phyloP scores from a whole-genome alignment of 2,329 filamentous ascomycete species.

The Colletotrichum truncatum region DNA sequence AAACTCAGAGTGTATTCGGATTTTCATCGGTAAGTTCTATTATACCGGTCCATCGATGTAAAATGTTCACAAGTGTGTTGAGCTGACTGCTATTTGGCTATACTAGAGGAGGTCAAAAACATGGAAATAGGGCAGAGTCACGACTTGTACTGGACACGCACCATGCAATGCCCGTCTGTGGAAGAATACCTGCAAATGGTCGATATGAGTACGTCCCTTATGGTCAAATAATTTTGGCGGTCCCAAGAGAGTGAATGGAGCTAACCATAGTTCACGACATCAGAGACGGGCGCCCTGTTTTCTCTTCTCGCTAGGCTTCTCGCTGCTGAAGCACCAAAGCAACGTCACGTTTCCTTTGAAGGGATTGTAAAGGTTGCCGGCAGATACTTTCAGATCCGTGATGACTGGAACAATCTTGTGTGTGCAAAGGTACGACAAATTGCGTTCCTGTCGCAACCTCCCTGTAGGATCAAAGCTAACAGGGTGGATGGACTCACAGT shows the following conservation, averaged over 20 bases:
- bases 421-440: constrained; percentile 20
- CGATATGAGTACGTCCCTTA: constrained; percentile 8
- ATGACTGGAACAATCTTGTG: constrained; percentile 42
- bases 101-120: constrained; percentile 28
- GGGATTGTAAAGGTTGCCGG: constrained; percentile 32
- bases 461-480: not conserved
- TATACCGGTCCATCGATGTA: not conserved
- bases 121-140: constrained; percentile 37
- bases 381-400: constrained; percentile 41
- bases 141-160: constrained; percentile 38
- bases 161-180: constrained; percentile 30
- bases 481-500: constrained; percentile 35
- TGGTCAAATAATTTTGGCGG: not conserved
- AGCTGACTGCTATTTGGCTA: no score
- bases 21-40: constrained; percentile 30
- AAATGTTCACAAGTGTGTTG: no score
- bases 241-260: not conserved
- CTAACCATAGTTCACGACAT: not conserved
- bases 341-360: not conserved
- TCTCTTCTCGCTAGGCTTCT: constrained; percentile 30
- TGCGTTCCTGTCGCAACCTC: not conserved
- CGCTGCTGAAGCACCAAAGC: not conserved
- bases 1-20: constrained; percentile 29
- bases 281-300: constrained; percentile 34
- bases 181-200: constrained; percentile 40